Base-by-base conservation (phyloP, 2,329 filamentous ascomycete genomes). In the Monosporascus sp. region DNA sequence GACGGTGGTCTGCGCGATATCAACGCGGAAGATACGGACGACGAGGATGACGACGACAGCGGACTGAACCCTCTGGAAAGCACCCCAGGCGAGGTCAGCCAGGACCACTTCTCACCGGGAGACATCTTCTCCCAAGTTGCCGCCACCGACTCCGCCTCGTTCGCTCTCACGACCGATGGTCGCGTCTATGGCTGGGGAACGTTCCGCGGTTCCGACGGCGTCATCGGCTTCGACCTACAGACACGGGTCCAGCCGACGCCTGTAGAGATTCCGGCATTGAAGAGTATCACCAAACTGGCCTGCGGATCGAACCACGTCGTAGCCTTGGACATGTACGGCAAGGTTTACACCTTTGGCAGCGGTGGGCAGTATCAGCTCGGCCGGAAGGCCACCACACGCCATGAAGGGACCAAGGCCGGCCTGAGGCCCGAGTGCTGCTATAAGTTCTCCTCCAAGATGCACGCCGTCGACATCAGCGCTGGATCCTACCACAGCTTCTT, bases 401-500 rank as follows among this genome's bases (percentile, higher is more conserved):
- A 76, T 60, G 43, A 46, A 14, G 43, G 43, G 8, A 64, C 66
- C 50, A 58, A 59, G 56, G 50, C 20, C n/a, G 53, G 34, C 26
- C 34, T 55, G 2, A 31, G 40, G 16, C 55, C 55, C 5, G 38
- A 48, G 3, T 36, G 36, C 22, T 40, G 50, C 41, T 34, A 46
- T 44, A 49, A 40, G 7, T 46, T 24, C 27, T 45, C 50, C 27
- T 26, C 51, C 5, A 37, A 37, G 31, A 26, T n/a, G 36, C 72
- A 77, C 51, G 81, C 89, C 45, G 59, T 60, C 49, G 70, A 75
- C 61, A 67, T 76, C 48, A 81, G 80, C 19, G 85, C 83, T 59
- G 91, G 91, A 45, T 83, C 86, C 16, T 93, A 92, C 71, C 90
- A 96, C 75, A 88, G 85, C 61, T 93, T 96, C 61, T 90, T 90